Percentiles rank a stretch among this genome's conserved stretches.
phyloP scores from a whole-genome alignment of 2,329 filamentous ascomycete genomes.

The Elsinoe arachidis region DNA sequence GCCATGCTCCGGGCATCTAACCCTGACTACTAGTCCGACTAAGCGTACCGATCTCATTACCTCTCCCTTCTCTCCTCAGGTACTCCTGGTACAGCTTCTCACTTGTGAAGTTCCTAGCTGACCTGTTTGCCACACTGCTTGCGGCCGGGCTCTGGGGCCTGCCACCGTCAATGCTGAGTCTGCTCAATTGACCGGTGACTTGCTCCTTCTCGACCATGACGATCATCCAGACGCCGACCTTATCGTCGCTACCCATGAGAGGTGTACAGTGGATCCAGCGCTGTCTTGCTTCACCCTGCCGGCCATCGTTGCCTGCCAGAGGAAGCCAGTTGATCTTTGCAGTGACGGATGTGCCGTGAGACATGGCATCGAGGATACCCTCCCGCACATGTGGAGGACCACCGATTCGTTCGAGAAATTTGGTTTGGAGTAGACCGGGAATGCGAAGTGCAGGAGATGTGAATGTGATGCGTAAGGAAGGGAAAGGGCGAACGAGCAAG shows the following conservation, averaged over 20 bases:
- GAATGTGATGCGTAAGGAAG: conserved; percentile 58
- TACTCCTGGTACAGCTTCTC: conserved; percentile 32
- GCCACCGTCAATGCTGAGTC: conserved; percentile 8
- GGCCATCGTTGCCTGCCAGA: conserved; percentile 12
- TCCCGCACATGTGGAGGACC: conserved; percentile 32
- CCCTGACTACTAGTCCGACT: neutral
- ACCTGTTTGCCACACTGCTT: conserved; percentile 3
- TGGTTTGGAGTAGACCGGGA: conserved; percentile 52
- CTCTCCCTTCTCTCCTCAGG: conserved; percentile 23
- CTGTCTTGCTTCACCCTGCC: conserved; percentile 22
- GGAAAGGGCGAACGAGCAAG: conserved; percentile 56
- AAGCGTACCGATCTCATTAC: neutral
- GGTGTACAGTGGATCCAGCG: conserved; percentile 40
- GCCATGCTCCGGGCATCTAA: neutral
- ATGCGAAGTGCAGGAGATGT: conserved; percentile 59
- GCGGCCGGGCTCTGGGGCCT: conserved; percentile 5
- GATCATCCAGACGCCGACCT: conserved; percentile 40
- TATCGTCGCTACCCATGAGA: conserved; percentile 34
- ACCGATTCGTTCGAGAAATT: conserved; percentile 36
- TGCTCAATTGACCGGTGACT: conserved; percentile 23
- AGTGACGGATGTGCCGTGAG: conserved; percentile 33
- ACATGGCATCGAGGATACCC: conserved; percentile 33
- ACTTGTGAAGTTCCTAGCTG: conserved; percentile 18
- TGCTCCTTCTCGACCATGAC: conserved; percentile 36
- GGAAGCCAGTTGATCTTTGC: conserved; percentile 35